Conservation (phyloP, 108 stramenopile species). For the Heterococcus sp. region DNA sequence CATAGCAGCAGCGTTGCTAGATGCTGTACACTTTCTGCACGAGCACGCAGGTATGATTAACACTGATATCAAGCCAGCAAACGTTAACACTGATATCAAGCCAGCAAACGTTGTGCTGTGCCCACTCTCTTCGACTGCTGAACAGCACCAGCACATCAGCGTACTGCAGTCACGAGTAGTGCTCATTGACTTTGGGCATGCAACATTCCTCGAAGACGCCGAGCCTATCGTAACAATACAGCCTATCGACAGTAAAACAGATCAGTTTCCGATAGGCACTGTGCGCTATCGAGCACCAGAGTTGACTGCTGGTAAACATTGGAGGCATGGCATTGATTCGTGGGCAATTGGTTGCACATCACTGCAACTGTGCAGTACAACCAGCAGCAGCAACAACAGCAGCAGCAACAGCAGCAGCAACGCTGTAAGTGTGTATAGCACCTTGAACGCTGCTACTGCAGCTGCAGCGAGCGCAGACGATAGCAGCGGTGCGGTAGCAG, state of each 20-base stretch:
- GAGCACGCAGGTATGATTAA: neutral
- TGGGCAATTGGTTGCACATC: neutral
- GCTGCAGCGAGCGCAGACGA: neutral
- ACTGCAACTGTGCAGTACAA: neutral
- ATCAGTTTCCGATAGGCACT: neutral
- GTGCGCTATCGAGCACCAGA: neutral
- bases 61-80: neutral
- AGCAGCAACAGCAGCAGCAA: neutral
- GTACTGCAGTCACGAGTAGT: too few species aligned
- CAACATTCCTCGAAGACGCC: neutral
- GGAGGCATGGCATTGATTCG: neutral
- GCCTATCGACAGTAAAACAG: neutral
- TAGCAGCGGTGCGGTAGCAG: neutral
- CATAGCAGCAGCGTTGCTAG: neutral
- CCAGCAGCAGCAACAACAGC: neutral
- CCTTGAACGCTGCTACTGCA: neutral
- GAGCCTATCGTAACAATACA: neutral
- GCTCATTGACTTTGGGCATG: neutral
- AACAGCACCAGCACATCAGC: too few species aligned
- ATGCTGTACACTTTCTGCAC: neutral
- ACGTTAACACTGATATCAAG: neutral
- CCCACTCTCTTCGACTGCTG: neutral
- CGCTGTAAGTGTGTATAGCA: neutral
- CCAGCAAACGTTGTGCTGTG: neutral
- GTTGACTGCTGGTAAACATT: neutral